Evolutionary conservation across 2,329 filamentous ascomycete genomes (phyloP), one percentile per base, ranked within the genome.

Genomic region (Aspergillus sp.): DNA sequence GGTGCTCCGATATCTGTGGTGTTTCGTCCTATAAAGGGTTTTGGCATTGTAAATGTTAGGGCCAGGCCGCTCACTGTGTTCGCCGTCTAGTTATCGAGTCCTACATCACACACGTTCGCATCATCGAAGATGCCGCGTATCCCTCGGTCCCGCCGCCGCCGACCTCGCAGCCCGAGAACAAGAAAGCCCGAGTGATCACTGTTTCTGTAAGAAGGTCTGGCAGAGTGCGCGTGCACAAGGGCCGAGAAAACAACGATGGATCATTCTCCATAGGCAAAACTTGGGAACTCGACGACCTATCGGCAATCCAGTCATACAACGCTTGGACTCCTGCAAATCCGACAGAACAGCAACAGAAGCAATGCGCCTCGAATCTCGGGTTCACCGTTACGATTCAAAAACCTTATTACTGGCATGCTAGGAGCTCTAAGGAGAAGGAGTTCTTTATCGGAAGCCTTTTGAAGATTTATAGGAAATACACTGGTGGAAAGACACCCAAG

Each of bases 241-340:
- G 86, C 36, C 81, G 93, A 49, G 91, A 98, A 64, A 98, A 98
- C 57, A 71, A 75, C 35, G 95, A 94, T 58, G 86, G 86, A 35
- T 78, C 84, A 15, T 98, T 95, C 60, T 96, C 89, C 13, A 94
- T 98, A 46, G 91, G 91, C 45, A 98, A 98, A 66, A 94, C 91
- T 3, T 98, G 91, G 91, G 83, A 88, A 56, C 74, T 98, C 46
- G 89, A 96, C 60, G 91, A 98, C 54, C 67, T 98, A 30, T 74
- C 75, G 4, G 72, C 74, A 28, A 83, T 98, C 44, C 82, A 93
- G 57, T 91, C 86, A 15, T 96, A 80, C 53, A 80, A 77, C 5
- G 71, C 78, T 26, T 58, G 75, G 13, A 68, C 57, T 52, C 74
- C 68, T 53, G 68, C 59, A 47, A 80, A 43, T 55, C 74, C 65